A percentile compares a stretch with the other conserved stretches of the same genome.
phyloP scores from a whole-genome alignment of 495 filamentous ascomycete species.

The Massariosphaeria phaeospora region DNA sequence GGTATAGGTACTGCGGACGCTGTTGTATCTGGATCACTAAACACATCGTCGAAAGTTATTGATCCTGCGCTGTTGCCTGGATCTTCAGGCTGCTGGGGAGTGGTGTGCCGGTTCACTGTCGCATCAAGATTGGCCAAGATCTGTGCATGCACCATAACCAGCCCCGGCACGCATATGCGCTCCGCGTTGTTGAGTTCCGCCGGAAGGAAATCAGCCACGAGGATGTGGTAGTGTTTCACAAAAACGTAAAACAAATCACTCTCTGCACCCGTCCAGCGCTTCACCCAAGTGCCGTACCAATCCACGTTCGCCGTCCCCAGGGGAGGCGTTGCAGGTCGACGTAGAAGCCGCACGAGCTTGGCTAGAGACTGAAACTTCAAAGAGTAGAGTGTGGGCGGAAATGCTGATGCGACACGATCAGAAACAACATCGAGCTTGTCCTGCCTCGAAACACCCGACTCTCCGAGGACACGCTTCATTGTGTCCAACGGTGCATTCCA shows the following conservation, averaged over 20 bases:
- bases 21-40: conserved; percentile 66
- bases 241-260: conserved; percentile 94
- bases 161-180: conserved; percentile 63
- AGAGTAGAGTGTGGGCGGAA: conserved; percentile 65
- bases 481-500: conserved; percentile 66
- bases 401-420: conserved; percentile 59
- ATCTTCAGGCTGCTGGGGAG: conserved; percentile 42
- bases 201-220: conserved; percentile 76
- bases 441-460: conserved; percentile 51
- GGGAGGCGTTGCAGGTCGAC: conserved; percentile 61
- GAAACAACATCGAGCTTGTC: conserved; percentile 41
- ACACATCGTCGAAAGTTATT: conserved; percentile 71
- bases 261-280: conserved; percentile 83
- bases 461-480: conserved; percentile 65
- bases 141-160: conserved; percentile 81
- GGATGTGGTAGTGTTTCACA: conserved; percentile 80
- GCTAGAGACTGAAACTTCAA: conserved; percentile 68
- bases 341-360: conserved; percentile 59
- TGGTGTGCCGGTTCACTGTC: conserved; percentile 68
- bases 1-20: conserved; percentile 63
- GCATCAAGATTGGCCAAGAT: conserved; percentile 75
- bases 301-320: conserved; percentile 65
- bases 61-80: conserved; percentile 50
- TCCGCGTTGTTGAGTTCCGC: conserved; percentile 59
- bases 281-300: conserved; percentile 83